Percentiles rank a stretch among this genome's conserved stretches.
Conservation (phyloP, 1,284 basidiomycete genomes). For the Heterobasidion irregulare region DNA sequence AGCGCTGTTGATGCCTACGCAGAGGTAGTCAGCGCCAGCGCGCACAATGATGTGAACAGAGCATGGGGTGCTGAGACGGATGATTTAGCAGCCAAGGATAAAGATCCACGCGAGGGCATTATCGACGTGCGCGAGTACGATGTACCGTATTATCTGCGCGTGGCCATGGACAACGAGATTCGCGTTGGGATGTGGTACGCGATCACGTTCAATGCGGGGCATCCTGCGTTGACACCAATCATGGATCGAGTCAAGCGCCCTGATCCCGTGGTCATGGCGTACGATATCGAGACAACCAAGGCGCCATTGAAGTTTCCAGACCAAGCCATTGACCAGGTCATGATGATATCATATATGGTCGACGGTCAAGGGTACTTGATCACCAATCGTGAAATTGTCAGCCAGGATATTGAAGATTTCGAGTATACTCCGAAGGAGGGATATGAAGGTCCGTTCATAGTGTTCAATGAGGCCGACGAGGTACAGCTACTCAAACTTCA, state of each 20-base stretch:
- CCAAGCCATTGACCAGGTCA: constrained; percentile 92
- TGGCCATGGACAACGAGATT: constrained; percentile 97
- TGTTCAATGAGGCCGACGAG: constrained; percentile 96
- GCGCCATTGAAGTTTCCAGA: constrained; percentile 98
- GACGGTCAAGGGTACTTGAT: constrained; percentile 97
- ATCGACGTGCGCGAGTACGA: constrained; percentile 96
- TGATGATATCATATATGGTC: constrained; percentile 99
- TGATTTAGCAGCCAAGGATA: constrained; percentile 41
- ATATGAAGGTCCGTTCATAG: constrained; percentile 93
- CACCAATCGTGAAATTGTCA: constrained; percentile 95
- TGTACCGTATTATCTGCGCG: constrained; percentile 95
- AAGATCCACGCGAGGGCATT: constrained; percentile 85
- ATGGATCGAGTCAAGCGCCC: constrained; percentile 93
- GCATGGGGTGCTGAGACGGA: constrained; percentile 52
- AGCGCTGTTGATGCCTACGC: constrained; percentile 97
- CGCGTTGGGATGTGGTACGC: constrained; percentile 97
- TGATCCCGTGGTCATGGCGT: constrained; percentile 98
- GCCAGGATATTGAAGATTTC: constrained; percentile 97
- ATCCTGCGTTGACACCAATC: constrained; percentile 70
- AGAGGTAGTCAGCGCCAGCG: constrained; percentile 85
- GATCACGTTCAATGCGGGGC: constrained; percentile 77
- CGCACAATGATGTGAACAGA: constrained; percentile 55
- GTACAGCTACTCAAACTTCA: constrained; percentile 29
- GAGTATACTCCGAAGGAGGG: constrained; percentile 99
- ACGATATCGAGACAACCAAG: constrained; percentile 98